Evolutionary conservation across 2,329 filamentous ascomycete genomes (phyloP).

Genomic region (Massarina eburnea): DNA sequence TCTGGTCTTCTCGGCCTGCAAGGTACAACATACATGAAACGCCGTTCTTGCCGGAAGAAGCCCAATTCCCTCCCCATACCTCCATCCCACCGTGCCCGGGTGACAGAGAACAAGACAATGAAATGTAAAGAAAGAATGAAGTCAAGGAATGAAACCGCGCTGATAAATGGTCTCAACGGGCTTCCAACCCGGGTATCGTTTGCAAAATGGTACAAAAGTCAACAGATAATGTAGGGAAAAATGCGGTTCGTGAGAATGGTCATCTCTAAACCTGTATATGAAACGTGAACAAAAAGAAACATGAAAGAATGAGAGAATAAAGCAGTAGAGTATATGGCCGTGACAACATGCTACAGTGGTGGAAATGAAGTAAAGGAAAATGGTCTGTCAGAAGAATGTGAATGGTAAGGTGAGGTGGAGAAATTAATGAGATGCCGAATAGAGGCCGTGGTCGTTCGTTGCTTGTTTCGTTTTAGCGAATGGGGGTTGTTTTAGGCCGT

Average conservation of each 20-base stretch:
- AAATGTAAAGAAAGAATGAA: not conserved
- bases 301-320: constrained; percentile 7
- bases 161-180: constrained; percentile 7
- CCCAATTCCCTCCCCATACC: not conserved
- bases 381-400: constrained; percentile 4
- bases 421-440: constrained; percentile 17
- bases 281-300: constrained; percentile 2
- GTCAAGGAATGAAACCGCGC: not conserved
- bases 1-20: not conserved
- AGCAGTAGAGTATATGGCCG: constrained; percentile 25
- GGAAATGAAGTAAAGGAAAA: not conserved
- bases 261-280: no score
- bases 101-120: not conserved
- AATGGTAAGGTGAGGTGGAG: constrained; percentile 2
- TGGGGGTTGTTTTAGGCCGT: constrained; percentile 5
- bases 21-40: constrained; percentile 29
- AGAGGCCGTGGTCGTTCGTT: constrained; percentile 1
- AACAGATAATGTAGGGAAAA: constrained; percentile 3
- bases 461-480: not conserved
- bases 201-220: constrained; percentile 19
- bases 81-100: constrained; percentile 12
- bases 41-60: constrained; percentile 5
- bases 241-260: not conserved
- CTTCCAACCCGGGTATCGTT: constrained; percentile 33
- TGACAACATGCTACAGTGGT: constrained; percentile 24